phyloP scores from a whole-genome alignment of 2,329 filamentous ascomycete genomes.

The Colletotrichum camelliae region DNA sequence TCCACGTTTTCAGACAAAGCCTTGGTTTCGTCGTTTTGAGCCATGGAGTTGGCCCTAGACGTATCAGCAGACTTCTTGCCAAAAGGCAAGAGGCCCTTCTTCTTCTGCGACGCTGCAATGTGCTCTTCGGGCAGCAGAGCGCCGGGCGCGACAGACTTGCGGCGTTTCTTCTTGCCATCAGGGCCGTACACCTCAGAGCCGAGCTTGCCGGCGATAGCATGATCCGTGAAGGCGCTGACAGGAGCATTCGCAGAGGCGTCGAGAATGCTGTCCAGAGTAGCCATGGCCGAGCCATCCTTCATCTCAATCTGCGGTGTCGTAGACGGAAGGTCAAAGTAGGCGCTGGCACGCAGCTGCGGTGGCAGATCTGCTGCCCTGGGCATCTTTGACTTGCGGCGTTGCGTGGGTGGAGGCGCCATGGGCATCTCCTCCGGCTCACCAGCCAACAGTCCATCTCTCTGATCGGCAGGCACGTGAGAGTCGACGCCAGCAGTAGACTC shows the following conservation, averaged over 20 bases:
- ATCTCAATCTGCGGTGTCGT: slow-evolving; percentile 58
- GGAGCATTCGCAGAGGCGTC: slow-evolving; percentile 89
- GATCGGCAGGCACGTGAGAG: not conserved
- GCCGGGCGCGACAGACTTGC: slow-evolving; percentile 36
- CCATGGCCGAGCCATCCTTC: slow-evolving; percentile 83
- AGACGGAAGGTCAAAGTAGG: slow-evolving; percentile 81
- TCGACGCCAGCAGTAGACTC: not conserved
- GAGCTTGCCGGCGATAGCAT: slow-evolving; percentile 79
- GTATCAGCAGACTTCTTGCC: slow-evolving; percentile 39
- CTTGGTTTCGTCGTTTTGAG: slow-evolving; percentile 26
- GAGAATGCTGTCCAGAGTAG: slow-evolving; percentile 88
- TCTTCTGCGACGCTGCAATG: slow-evolving; percentile 37
- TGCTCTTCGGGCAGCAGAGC: slow-evolving; percentile 26
- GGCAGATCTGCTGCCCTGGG: slow-evolving; percentile 57
- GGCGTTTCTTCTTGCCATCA: slow-evolving; percentile 50
- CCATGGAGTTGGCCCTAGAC: slow-evolving; percentile 1
- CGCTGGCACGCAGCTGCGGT: slow-evolving; percentile 85
- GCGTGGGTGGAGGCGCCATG: slow-evolving; percentile 18
- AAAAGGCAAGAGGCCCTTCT: slow-evolving; percentile 55
- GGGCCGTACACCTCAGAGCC: slow-evolving; percentile 77
- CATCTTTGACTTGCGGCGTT: slow-evolving; percentile 37
- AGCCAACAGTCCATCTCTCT: not conserved
- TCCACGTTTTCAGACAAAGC: slow-evolving; percentile 27
- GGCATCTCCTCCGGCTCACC: not conserved
- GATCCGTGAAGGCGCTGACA: slow-evolving; percentile 89